phyloP scores from a whole-genome alignment of 1,284 basidiomycete genomes.

The Polyporus tsugae region DNA sequence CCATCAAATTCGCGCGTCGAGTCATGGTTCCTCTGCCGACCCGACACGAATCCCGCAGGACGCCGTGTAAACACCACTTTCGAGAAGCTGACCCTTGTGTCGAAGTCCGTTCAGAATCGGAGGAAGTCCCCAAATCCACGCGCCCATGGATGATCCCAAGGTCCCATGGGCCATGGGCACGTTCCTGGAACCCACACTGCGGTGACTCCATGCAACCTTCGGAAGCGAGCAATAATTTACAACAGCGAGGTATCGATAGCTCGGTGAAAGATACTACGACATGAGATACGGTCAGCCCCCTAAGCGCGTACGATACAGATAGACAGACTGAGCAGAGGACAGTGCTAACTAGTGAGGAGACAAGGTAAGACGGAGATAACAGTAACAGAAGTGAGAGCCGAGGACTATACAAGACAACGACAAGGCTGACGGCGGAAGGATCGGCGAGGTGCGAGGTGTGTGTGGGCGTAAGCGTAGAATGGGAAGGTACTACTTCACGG shows the following conservation, averaged over 20 bases:
- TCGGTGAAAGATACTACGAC: conserved; percentile 13
- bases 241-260: conserved; percentile 22
- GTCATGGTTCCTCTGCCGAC: conserved; percentile 7
- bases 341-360: neutral
- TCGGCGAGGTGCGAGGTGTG: neutral
- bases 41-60: conserved; percentile 17
- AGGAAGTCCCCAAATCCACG: neutral
- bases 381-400: neutral
- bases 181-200: neutral
- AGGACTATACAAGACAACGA: conserved; percentile 7
- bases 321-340: conserved; percentile 4
- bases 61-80: conserved; percentile 1
- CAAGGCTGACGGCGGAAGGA: too few species aligned
- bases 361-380: neutral
- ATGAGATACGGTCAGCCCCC: conserved; percentile 10
- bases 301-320: conserved; percentile 10
- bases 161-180: neutral
- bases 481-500: conserved; percentile 2
- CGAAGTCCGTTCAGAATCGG: conserved; percentile 4
- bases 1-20: conserved; percentile 15
- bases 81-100: neutral
- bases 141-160: neutral
- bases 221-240: conserved; percentile 7
- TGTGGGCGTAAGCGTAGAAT: neutral
- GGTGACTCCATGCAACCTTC: neutral